Base-by-base conservation (phyloP, 108 stramenopile genomes). In the Aureococcus anophagefferens region DNA sequence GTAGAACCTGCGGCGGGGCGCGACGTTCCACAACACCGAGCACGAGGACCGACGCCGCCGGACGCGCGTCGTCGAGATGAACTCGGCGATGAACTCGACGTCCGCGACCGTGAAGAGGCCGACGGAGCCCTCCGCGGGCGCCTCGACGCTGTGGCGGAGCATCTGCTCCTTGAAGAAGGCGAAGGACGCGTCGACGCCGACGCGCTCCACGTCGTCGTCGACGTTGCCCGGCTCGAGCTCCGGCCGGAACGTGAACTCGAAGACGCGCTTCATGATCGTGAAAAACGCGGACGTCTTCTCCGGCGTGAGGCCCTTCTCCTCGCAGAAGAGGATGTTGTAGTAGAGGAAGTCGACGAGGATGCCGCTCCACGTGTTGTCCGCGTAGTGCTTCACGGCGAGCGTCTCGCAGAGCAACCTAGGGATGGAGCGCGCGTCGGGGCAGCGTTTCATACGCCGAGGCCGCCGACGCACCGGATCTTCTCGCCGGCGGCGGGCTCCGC, bases 321-420 rank as follows among this genome's bases (percentile, higher is more conserved):
- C 46, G 30, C 31, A 30, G 46, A 69, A 69, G 45, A 30, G n/a
- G 25, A 69, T 0, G 33, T 9, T 33, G 46, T 51, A 69, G 31
- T 51, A 69, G 3, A 44, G 46, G 29, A 59, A 69, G 46, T 69
- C 68, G n/a, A 69, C 68, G 21, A 69, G 30, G 45, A 69, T 33
- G 46, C 35, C 68, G 5, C n/a, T 30, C 29, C 68, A 36, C 33
- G 68, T 31, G 68, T 69, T 69, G 68, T 69, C 46, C 7, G 15
- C 5, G 46, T 69, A 69, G 68, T 69, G 68, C 18, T 51, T 46
- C 11, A 69, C 30, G 14, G 11, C 46, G 4, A 18, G 30, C 15
- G 46, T 13, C n/a, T 69, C 68, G 46, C 51, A 59, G 21, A 59
- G 51, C 25, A 44, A n/a, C n/a, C n/a, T n/a, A n/a, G n/a, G n/a